A percentile compares a stretch with the other conserved stretches of the same genome.
These are phyloP conservation scores for Penicillium sp. DNA, from an alignment of 2,329 filamentous ascomycete genomes.

Conservation along the genomic window DNA sequence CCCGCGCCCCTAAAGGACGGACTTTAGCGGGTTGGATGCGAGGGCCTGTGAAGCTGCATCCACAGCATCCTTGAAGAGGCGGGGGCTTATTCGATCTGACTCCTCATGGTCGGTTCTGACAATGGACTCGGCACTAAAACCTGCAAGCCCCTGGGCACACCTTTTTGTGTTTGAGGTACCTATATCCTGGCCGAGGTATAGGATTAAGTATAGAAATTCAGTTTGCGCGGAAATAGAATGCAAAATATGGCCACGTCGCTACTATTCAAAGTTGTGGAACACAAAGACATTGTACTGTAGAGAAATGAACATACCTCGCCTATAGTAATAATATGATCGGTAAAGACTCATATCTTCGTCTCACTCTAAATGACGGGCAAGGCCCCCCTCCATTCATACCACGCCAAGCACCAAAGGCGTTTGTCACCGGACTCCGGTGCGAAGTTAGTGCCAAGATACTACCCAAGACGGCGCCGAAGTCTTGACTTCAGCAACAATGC, in stretches of 20 bases:
- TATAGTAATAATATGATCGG: not conserved
- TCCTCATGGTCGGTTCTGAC: not conserved
- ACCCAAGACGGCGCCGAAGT: constrained; percentile 15
- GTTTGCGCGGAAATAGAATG: not conserved
- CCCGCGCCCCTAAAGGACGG: constrained; percentile 8
- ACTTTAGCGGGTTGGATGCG: not conserved
- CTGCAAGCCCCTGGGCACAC: not conserved
- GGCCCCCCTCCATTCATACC: not conserved
- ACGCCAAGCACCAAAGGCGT: constrained; percentile 13
- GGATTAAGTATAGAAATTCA: not conserved
- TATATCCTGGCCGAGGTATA: not conserved
- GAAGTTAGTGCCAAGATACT: constrained; percentile 21
- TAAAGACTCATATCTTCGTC: not conserved
- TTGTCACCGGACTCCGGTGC: constrained; percentile 18
- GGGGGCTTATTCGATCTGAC: not conserved
- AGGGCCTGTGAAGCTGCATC: not conserved
- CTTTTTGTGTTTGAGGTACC: not conserved
- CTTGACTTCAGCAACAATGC: constrained; percentile 8
- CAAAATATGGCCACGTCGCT: not conserved
- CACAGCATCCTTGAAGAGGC: not conserved
- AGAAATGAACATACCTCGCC: not conserved
- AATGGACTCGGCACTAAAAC: not conserved
- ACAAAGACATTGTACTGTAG: not conserved
- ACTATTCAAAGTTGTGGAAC: not conserved
- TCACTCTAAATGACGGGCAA: not conserved